Evolutionary conservation across 345 rosid species (phyloP), one percentile per base, ranked within the genome.

Genomic region (Pistacia integerrima): DNA sequence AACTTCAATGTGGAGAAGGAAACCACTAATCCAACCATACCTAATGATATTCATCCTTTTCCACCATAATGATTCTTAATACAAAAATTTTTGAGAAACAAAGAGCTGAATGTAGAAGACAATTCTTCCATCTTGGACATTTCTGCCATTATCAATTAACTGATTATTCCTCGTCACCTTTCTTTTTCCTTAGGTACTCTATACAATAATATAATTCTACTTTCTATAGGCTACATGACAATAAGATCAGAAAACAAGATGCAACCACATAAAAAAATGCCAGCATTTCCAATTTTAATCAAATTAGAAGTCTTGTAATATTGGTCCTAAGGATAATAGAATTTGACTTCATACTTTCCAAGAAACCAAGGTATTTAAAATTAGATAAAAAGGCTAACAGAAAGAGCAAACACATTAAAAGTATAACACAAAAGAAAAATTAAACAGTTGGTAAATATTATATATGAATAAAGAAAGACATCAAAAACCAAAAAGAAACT

Each of bases 401-500:
- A 25, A 25, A 25, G 41, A 36, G 41, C 5, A 36, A 7, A 73
- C 17, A 38, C 44, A 41, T 67, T n/a, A 66, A 38, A 54, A n/a
- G 44, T 51, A 52, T 8, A 52, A 49, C 60, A 0, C 72, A 5
- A 11, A 79, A 12, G 67, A 68, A 28, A 74, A 61, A 48, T 36
- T 41, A 73, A 44, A 74, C 12, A 17, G 59, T 69, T 54, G 20
- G 58, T n/a, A 74, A 28, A 41, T 55, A 14, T 14, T 12, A 65
- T 6, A 58, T 8, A 44, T 49, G n/a, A 11, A 17, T 14, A 52
- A 66, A 38, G 35, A 66, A 76, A 57, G 22, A 78, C 17, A 46
- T 13, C 14, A 73, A 56, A 68, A 35, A 64, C 2, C 63, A 22
- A 62, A 70, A 36, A 67, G 70, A 48, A 46, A 82, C 93, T 84